Conservation (phyloP, 164 flowering plant species). For the Magnolia sinica region DNA sequence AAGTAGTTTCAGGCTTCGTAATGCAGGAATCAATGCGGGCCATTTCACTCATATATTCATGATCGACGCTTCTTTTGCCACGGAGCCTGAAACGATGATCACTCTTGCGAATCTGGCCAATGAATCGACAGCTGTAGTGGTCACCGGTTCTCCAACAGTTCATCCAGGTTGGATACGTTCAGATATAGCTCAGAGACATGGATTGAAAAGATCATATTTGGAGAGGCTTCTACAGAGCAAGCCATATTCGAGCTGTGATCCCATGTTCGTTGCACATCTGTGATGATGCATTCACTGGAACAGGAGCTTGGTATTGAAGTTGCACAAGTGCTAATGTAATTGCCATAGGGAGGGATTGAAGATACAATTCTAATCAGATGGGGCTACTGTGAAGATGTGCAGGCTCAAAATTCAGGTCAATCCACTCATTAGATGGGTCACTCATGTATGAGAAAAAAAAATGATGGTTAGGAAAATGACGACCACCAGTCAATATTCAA, state of each 20-base stretch:
- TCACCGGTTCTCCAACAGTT: slow-evolving; percentile 29
- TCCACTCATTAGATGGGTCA: no score
- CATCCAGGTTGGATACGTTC: slow-evolving; percentile 32
- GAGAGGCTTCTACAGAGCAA: slow-evolving; percentile 27
- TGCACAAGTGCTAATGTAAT: no score
- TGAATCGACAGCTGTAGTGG: slow-evolving; percentile 31
- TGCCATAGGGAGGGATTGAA: background rate
- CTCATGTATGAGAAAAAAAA: no score
- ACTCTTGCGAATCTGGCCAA: slow-evolving; percentile 31
- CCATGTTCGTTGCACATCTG: slow-evolving; percentile 3
- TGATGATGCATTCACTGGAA: background rate
- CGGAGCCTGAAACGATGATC: slow-evolving; percentile 44
- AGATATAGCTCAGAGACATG: slow-evolving; percentile 23
- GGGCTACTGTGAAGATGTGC: no score
- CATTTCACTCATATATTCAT: slow-evolving; percentile 52
- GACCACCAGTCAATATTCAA: no score
- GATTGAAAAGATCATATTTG: slow-evolving; percentile 37
- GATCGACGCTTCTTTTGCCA: slow-evolving; percentile 40
- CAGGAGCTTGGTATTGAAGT: no score
- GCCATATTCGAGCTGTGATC: slow-evolving; percentile 21
- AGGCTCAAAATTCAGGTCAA: no score
- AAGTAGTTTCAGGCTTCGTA: slow-evolving; percentile 37
- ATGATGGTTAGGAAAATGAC: no score
- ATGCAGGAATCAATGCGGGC: slow-evolving; percentile 31
- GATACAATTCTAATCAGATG: background rate